Conservation (phyloP, 2,329 filamentous ascomycete genomes). For the Penicillium expansum region DNA sequence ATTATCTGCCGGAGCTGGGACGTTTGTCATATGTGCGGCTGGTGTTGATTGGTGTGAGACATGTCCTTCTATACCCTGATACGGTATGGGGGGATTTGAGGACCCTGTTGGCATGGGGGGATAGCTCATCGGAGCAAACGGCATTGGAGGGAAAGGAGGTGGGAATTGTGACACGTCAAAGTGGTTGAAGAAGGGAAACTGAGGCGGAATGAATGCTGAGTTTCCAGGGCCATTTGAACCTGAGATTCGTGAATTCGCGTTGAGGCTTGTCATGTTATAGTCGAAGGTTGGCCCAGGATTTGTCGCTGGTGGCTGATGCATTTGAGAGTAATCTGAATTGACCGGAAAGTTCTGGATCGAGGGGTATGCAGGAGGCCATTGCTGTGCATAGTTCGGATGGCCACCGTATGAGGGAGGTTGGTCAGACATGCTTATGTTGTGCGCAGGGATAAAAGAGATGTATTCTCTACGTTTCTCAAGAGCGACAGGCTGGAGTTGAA, state of each 20-base stretch:
- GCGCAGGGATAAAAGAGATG: neutral
- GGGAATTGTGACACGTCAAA: slow-evolving; percentile 34
- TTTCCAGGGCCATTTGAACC: slow-evolving; percentile 27
- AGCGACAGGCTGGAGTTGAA: neutral
- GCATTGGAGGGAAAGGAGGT: slow-evolving; percentile 35
- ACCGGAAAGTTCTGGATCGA: slow-evolving; percentile 29
- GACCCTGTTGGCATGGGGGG: slow-evolving; percentile 19
- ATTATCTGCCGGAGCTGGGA: slow-evolving; percentile 33
- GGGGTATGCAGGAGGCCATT: slow-evolving; percentile 37
- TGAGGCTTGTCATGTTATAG: slow-evolving; percentile 25
- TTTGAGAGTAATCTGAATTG: slow-evolving; percentile 24
- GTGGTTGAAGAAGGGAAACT: slow-evolving; percentile 32
- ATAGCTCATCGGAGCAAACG: slow-evolving; percentile 24
- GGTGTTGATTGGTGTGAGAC: slow-evolving; percentile 1
- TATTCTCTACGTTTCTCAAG: neutral
- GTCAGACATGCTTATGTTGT: slow-evolving; percentile 43
- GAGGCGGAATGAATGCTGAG: slow-evolving; percentile 28
- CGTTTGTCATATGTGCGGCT: slow-evolving; percentile 18
- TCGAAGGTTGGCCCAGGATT: slow-evolving; percentile 17
- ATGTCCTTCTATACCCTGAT: neutral
- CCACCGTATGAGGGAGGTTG: slow-evolving; percentile 48
- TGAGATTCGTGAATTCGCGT: slow-evolving; percentile 32
- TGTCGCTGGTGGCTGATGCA: slow-evolving; percentile 21
- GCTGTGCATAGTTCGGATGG: slow-evolving; percentile 34
- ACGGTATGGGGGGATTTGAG: slow-evolving; percentile 7